These are phyloP conservation scores for Eucalyptus sideroxylon DNA, from an alignment of 345 rosid species.

Conservation along the genomic window DNA sequence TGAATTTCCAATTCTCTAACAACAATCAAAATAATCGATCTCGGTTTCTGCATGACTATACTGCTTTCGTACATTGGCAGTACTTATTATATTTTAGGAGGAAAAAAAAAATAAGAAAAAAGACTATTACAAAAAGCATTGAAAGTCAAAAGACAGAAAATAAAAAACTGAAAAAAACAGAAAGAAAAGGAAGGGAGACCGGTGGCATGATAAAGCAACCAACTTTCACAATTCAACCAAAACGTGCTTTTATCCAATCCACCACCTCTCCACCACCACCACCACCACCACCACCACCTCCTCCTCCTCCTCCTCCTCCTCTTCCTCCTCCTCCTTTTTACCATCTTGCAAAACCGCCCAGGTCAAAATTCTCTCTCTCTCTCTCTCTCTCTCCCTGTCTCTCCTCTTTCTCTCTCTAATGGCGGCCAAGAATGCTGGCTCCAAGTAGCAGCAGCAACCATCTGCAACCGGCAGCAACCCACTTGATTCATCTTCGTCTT, in stretches of 20 bases:
- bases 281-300: not conserved
- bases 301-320: not conserved
- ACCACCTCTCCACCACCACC: constrained; percentile 2
- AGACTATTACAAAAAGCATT: not conserved
- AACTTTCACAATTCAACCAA: constrained; percentile 5
- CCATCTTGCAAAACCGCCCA: not conserved
- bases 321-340: not conserved
- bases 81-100: not conserved
- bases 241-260: constrained; percentile 11
- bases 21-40: not conserved
- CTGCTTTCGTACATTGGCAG: not conserved
- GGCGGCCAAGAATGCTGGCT: not conserved
- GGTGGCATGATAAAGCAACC: not conserved
- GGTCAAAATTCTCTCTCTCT: not conserved
- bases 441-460: not conserved
- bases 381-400: not conserved
- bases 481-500: not conserved
- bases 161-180: not conserved
- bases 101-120: not conserved
- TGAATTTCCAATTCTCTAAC: not conserved
- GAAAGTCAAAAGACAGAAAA: not conserved
- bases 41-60: not conserved
- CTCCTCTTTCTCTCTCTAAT: not conserved
- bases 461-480: not conserved
- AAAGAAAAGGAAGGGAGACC: not conserved